Evolutionary conservation across 345 rosid species (phyloP).

Genomic region (Eucalyptus cloeziana): DNA sequence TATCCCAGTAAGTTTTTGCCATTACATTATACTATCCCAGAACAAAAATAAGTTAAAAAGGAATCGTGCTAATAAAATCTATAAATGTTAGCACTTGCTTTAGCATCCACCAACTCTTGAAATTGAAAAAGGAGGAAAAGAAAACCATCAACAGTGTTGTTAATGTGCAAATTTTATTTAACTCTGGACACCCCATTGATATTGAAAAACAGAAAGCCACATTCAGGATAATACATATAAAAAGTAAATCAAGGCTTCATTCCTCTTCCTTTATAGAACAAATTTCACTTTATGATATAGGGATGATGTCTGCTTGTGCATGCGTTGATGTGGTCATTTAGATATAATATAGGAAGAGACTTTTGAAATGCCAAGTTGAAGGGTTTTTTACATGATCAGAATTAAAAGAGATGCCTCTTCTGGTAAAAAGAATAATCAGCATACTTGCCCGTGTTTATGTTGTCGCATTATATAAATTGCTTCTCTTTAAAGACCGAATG

Average conservation of each 20-base stretch:
- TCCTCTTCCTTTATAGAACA: neutral
- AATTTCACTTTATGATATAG: neutral
- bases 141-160: neutral
- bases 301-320: neutral
- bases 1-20: neutral
- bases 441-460: neutral
- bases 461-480: neutral
- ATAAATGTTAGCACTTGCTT: neutral
- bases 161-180: neutral
- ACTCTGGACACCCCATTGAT: neutral
- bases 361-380: neutral
- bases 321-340: neutral
- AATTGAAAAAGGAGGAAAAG: neutral
- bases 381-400: neutral
- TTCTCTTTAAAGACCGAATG: neutral
- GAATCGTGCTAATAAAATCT: neutral
- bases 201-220: neutral
- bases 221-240: neutral
- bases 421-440: neutral
- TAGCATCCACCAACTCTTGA: neutral
- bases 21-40: neutral
- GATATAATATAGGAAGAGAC: neutral
- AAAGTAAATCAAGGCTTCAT: neutral
- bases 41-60: neutral
- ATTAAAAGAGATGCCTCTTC: neutral